Evolutionary conservation across 768 basidiomycete genomes (phyloP).

Genomic region (Boletus rubroflammeus): DNA sequence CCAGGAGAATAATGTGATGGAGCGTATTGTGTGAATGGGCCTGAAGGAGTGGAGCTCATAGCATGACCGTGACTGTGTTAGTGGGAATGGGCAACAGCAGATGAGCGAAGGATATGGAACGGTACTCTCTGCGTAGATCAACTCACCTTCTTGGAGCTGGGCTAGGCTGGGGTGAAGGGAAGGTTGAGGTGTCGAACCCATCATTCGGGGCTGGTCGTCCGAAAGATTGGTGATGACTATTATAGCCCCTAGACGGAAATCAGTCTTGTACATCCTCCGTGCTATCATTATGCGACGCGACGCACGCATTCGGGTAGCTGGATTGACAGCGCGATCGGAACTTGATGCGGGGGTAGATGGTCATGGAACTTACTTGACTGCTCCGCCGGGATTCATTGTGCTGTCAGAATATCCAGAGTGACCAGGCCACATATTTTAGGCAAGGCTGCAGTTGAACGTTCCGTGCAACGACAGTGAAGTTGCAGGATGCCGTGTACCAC

Average conservation of each 20-base stretch:
- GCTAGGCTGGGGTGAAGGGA: background rate
- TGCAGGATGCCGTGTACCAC: too few relatives aligned
- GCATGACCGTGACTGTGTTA: too few relatives aligned
- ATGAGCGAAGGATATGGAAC: too few relatives aligned
- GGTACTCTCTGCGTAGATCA: too few relatives aligned
- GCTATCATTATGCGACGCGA: background rate
- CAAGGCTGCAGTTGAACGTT: background rate
- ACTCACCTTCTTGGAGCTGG: too few relatives aligned
- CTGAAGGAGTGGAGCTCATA: too few relatives aligned
- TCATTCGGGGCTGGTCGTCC: background rate
- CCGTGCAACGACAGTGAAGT: background rate
- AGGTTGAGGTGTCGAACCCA: background rate
- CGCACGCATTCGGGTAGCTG: slow-evolving; percentile 17
- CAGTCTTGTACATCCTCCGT: background rate
- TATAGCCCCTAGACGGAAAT: background rate
- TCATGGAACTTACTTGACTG: slow-evolving; percentile 13
- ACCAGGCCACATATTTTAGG: background rate
- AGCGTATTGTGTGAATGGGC: background rate
- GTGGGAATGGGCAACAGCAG: too few relatives aligned
- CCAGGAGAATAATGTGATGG: slow-evolving; percentile 7
- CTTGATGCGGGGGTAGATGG: background rate
- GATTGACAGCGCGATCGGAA: background rate
- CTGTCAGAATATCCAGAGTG: slow-evolving; percentile 7
- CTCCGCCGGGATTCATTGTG: background rate
- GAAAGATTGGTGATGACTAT: background rate